Percentiles rank a stretch among this genome's conserved stretches.
These are phyloP conservation scores for Euryodendron excelsum DNA, from an alignment of 148 eudicot genomes.

Conservation along the genomic window DNA sequence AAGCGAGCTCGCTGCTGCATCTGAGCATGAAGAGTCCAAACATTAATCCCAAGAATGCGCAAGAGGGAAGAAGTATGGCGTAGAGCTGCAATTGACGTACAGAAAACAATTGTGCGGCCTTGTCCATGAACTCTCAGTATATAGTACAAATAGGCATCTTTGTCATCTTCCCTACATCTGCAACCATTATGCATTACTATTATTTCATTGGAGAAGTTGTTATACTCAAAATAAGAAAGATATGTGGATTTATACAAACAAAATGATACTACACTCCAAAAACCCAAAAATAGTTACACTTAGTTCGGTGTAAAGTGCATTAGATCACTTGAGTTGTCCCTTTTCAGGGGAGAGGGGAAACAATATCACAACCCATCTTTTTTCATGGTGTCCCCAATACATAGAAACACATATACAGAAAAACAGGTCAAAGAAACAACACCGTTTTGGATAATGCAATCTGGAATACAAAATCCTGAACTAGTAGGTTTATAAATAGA, in stretches of 20 bases:
- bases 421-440: background rate
- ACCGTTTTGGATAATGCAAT: background rate
- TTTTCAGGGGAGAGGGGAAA: too few species aligned
- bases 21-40: slow-evolving; percentile 73
- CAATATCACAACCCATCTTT: background rate
- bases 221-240: background rate
- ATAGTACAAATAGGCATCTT: slow-evolving; percentile 91
- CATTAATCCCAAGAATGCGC: slow-evolving; percentile 59
- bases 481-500: too few species aligned
- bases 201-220: background rate
- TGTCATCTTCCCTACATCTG: slow-evolving; percentile 93
- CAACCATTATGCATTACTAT: slow-evolving; percentile 19
- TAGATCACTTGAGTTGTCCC: too few species aligned
- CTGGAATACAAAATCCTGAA: background rate
- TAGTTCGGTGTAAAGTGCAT: background rate
- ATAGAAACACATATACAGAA: background rate
- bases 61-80: slow-evolving; percentile 77
- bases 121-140: slow-evolving; percentile 86
- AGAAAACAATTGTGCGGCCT: slow-evolving; percentile 89
- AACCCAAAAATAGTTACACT: background rate
- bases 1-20: slow-evolving; percentile 97
- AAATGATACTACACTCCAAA: background rate
- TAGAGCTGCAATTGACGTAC: slow-evolving; percentile 84
- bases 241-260: background rate
- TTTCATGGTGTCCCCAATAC: background rate